A percentile compares a stretch with the other conserved stretches of the same genome.
These are phyloP conservation scores for Dictyostelium capitatum DNA, from an alignment of 78 protist genomes.

Conservation along the genomic window DNA sequence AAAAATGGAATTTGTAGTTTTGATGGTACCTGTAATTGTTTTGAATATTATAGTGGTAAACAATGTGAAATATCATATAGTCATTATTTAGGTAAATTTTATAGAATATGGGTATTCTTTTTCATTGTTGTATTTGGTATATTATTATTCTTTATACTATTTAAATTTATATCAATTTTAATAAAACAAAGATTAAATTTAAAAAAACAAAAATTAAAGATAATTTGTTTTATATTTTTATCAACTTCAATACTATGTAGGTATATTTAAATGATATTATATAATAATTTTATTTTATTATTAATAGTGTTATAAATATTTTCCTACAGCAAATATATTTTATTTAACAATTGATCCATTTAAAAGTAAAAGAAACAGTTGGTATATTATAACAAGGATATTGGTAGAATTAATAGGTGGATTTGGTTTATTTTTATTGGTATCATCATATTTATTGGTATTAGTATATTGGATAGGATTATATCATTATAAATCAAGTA, in stretches of 20 bases:
- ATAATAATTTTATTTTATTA: neutral
- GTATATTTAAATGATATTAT: neutral
- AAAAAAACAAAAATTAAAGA: conserved; percentile 11
- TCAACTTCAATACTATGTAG: neutral
- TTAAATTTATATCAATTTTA: neutral
- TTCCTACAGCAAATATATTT: neutral
- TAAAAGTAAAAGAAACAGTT: neutral
- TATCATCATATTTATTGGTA: neutral
- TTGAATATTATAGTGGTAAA: neutral
- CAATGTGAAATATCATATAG: neutral
- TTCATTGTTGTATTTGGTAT: neutral
- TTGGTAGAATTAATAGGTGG: neutral
- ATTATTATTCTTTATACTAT: neutral
- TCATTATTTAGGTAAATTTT: neutral
- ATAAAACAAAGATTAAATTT: conserved; percentile 1
- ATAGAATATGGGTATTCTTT: neutral
- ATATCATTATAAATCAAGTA: neutral
- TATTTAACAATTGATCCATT: neutral
- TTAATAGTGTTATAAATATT: no score
- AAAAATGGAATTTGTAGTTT: neutral
- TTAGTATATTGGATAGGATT: neutral
- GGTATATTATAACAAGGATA: neutral
- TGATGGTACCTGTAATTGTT: neutral
- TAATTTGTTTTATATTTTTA: neutral
- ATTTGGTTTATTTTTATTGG: neutral